These are phyloP conservation scores for Syzygium aromaticum DNA, from an alignment of 345 rosid genomes.

Conservation along the genomic window DNA sequence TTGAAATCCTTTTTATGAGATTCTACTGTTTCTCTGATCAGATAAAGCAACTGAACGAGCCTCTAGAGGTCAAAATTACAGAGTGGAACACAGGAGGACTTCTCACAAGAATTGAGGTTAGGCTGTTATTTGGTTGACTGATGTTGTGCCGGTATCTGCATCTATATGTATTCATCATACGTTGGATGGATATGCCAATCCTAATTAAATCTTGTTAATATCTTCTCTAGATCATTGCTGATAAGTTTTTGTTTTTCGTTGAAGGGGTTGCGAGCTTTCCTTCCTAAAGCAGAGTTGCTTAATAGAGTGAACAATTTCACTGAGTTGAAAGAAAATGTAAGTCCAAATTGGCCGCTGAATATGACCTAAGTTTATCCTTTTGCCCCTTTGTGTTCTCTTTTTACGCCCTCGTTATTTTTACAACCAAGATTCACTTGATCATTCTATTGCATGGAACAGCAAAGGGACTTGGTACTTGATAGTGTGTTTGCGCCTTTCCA, in stretches of 20 bases:
- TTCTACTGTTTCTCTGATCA: conserved; percentile 12
- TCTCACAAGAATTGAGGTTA: conserved; percentile 82
- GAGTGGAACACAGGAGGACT: conserved; percentile 96
- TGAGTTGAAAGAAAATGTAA: conserved; percentile 85
- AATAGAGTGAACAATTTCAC: conserved; percentile 68
- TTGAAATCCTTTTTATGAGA: neutral
- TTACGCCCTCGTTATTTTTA: neutral
- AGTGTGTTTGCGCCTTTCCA: neutral
- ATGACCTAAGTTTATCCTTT: neutral
- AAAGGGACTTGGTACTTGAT: neutral
- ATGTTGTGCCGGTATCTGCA: neutral
- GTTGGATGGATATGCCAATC: neutral
- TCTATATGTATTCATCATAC: neutral
- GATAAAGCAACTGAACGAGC: conserved; percentile 79
- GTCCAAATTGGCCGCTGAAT: neutral
- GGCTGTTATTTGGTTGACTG: neutral
- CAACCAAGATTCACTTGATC: neutral
- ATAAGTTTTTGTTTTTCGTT: neutral
- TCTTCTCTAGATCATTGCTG: neutral
- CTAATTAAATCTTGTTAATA: neutral
- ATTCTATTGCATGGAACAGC: neutral
- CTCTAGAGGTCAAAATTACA: conserved; percentile 68
- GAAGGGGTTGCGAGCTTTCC: conserved; percentile 84
- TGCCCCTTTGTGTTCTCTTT: neutral
- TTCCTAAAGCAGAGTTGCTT: conserved; percentile 74